phyloP scores from a whole-genome alignment of 2,329 filamentous ascomycete genomes.

The Fusarium secorum region DNA sequence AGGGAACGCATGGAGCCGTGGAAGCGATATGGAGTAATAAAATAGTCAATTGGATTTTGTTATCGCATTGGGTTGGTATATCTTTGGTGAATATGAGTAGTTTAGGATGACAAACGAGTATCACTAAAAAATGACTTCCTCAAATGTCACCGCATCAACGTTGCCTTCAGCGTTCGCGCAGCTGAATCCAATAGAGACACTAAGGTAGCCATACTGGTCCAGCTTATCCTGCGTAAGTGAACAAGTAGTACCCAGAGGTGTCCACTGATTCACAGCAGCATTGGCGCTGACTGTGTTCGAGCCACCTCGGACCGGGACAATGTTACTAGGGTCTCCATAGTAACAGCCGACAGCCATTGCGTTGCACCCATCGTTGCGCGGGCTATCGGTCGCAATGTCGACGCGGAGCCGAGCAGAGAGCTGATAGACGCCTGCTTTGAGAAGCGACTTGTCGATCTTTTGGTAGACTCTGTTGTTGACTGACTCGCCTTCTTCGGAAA shows the following conservation, averaged over 20 bases:
- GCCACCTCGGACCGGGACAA: neutral
- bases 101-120: fast-evolving
- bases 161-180: neutral
- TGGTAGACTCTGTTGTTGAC: neutral
- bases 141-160: neutral
- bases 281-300: neutral
- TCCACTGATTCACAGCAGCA: fast-evolving
- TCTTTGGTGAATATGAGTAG: fast-evolving
- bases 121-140: neutral
- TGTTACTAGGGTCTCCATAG: neutral
- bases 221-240: neutral
- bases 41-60: neutral
- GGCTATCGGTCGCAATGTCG: fast-evolving
- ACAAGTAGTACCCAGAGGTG: fast-evolving
- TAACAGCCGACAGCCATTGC: neutral
- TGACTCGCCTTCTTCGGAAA: fast-evolving
- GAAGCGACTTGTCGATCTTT: neutral
- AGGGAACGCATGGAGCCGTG: neutral
- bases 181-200: neutral
- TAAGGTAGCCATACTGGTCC: neutral
- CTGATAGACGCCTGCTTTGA: neutral
- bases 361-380: neutral
- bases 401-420: neutral
- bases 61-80: neutral
- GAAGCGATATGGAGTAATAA: neutral